A percentile compares a stretch with the other conserved stretches of the same genome.
Conservation (phyloP, 2,329 filamentous ascomycete species). For the Coniochaeta hoffmannii region DNA sequence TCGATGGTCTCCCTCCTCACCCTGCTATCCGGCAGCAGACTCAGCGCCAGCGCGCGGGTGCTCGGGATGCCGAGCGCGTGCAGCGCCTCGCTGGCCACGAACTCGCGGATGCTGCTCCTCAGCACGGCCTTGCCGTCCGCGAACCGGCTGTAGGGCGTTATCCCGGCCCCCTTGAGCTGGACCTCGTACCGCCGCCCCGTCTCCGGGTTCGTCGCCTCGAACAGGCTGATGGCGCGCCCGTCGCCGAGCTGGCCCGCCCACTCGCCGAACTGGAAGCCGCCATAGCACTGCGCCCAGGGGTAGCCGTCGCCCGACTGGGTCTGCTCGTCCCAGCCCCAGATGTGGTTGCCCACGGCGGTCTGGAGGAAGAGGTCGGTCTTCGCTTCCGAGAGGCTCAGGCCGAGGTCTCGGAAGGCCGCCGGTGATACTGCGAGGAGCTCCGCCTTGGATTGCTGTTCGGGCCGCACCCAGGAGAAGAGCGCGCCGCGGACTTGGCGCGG, state of each 20-base stretch:
- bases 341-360: conserved; percentile 72
- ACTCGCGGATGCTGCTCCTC: conserved; percentile 88
- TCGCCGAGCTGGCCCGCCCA: conserved; percentile 97
- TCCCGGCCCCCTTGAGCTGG: conserved; percentile 88
- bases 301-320: conserved; percentile 48
- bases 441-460: conserved; percentile 61
- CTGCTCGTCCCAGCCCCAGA: conserved; percentile 64
- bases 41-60: conserved; percentile 79
- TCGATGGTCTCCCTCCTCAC: conserved; percentile 76
- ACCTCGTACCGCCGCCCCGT: conserved; percentile 76
- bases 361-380: conserved; percentile 66
- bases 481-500: conserved; percentile 81
- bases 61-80: conserved; percentile 79
- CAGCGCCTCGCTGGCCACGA: conserved; percentile 82
- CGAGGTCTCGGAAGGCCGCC: conserved; percentile 73
- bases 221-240: conserved; percentile 87
- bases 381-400: conserved; percentile 61
- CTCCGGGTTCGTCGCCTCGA: conserved; percentile 72
- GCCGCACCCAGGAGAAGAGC: conserved; percentile 84
- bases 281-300: conserved; percentile 98
- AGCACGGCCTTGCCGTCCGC: conserved; percentile 93
- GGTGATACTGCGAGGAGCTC: conserved; percentile 78
- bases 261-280: conserved; percentile 71
- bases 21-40: conserved; percentile 61
- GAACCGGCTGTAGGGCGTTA: conserved; percentile 92